Percentiles rank a stretch among this genome's conserved stretches.
These are phyloP conservation scores for Linnemannia exigua DNA, from an alignment of 192 early-diverging fungal species.

Conservation along the genomic window DNA sequence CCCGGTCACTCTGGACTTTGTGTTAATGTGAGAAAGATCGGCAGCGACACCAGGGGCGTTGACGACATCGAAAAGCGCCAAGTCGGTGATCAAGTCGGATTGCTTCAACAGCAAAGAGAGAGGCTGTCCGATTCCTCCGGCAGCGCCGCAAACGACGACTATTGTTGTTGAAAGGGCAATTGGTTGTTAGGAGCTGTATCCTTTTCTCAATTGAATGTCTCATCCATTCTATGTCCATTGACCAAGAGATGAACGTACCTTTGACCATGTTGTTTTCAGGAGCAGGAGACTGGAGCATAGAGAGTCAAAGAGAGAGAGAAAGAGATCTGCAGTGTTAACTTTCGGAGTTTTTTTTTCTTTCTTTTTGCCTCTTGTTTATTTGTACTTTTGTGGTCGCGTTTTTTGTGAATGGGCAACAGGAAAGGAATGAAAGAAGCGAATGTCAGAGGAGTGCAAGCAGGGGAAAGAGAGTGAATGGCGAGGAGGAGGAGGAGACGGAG, in stretches of 20 bases:
- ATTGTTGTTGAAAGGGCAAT: constrained; percentile 29
- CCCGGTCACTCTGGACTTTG: constrained; percentile 83
- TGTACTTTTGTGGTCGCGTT: background rate
- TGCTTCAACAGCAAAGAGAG: constrained; percentile 96
- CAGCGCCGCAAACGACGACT: constrained; percentile 82
- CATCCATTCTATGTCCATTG: too few relatives aligned
- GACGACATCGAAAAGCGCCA: constrained; percentile 95
- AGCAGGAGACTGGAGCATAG: constrained; percentile 16
- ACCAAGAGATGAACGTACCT: background rate
- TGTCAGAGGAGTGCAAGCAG: background rate
- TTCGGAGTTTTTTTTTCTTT: constrained; percentile 7
- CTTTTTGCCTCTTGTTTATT: background rate
- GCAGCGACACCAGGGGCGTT: constrained; percentile 98
- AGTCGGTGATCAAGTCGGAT: constrained; percentile 86
- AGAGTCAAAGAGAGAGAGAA: background rate
- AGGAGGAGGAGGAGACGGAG: background rate
- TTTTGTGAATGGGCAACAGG: background rate
- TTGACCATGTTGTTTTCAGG: constrained; percentile 32
- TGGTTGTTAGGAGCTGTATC: background rate
- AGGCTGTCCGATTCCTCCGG: constrained; percentile 98
- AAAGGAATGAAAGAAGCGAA: background rate
- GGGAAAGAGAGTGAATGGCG: background rate
- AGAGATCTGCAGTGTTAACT: background rate
- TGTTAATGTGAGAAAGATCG: constrained; percentile 95
- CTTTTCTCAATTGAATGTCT: background rate